phyloP scores from a whole-genome alignment of 2,329 filamentous ascomycete genomes.

The Akanthomyces uredinophilus region DNA sequence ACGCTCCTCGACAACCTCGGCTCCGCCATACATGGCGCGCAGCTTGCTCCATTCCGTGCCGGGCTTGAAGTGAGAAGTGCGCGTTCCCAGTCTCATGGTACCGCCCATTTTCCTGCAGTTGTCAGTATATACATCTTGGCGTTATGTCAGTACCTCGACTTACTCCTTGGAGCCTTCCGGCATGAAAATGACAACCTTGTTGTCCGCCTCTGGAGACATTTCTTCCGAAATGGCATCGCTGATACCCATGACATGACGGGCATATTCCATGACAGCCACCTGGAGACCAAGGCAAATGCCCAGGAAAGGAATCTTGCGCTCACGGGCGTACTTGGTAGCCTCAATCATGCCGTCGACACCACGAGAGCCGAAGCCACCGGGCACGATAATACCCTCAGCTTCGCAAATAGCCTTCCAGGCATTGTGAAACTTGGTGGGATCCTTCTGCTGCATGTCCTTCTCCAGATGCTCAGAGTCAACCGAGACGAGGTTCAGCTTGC shows the following conservation, averaged over 20 bases:
- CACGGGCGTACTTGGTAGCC: constrained; percentile 80
- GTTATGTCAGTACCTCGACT: constrained; percentile 19
- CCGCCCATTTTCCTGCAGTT: constrained; percentile 56
- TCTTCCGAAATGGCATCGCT: constrained; percentile 52
- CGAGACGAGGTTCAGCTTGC: constrained; percentile 75
- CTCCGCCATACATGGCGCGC: constrained; percentile 65
- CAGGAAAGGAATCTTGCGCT: constrained; percentile 74
- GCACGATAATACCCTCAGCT: constrained; percentile 55
- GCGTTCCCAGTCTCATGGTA: constrained; percentile 79
- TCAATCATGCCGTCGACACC: constrained; percentile 88
- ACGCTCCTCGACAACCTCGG: constrained; percentile 58
- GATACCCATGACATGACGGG: constrained; percentile 68
- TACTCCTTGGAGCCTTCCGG: constrained; percentile 57
- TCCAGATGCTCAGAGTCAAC: constrained; percentile 85
- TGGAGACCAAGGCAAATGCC: constrained; percentile 94
- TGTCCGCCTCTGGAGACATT: constrained; percentile 49
- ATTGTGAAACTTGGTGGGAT: constrained; percentile 73
- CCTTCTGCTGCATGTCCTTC: constrained; percentile 50
- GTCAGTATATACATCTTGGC: not conserved
- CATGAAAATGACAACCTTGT: constrained; percentile 84
- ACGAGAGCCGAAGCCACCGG: constrained; percentile 74
- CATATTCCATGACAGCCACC: constrained; percentile 84
- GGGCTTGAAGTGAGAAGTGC: constrained; percentile 68
- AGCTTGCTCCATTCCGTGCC: constrained; percentile 74
- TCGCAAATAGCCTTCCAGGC: constrained; percentile 78